Percentiles rank a stretch among this genome's conserved stretches.
These are phyloP conservation scores for Quercus lobata DNA, from an alignment of 331 rosid genomes.

Conservation along the genomic window DNA sequence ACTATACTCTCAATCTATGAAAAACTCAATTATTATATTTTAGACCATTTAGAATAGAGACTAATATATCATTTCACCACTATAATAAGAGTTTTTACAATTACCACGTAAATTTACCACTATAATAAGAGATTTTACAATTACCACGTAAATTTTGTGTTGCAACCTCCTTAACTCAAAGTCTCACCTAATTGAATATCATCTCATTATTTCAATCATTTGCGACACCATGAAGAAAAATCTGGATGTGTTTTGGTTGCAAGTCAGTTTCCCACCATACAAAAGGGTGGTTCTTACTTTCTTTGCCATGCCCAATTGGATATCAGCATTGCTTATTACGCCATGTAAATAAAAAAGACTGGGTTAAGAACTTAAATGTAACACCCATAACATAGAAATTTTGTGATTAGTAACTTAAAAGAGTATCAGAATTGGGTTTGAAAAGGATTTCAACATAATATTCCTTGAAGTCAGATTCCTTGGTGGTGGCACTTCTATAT, in stretches of 20 bases:
- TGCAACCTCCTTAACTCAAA: background rate
- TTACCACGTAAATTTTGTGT: background rate
- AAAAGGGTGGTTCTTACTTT: background rate
- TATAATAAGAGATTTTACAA: background rate
- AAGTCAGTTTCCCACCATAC: slow-evolving; percentile 45
- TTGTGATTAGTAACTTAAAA: background rate
- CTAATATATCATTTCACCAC: too few species aligned
- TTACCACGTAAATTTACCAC: background rate
- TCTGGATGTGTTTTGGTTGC: slow-evolving; percentile 28
- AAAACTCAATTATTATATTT: too few species aligned
- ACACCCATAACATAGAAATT: background rate
- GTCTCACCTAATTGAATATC: slow-evolving; percentile 6
- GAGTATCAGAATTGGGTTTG: background rate
- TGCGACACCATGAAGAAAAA: slow-evolving; percentile 30
- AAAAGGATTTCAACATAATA: too few species aligned
- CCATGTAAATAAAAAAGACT: slow-evolving; percentile 4
- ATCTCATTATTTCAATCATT: background rate
- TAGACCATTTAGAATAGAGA: fast-evolving
- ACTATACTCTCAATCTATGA: too few species aligned
- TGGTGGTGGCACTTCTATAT: too few species aligned
- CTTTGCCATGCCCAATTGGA: slow-evolving; percentile 3
- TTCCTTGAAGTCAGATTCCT: too few species aligned
- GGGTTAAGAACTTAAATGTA: background rate
- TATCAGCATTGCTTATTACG: slow-evolving; percentile 18
- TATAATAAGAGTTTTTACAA: background rate